Evolutionary conservation across 495 filamentous ascomycete genomes (phyloP), one percentile per base, ranked within the genome.

Genomic region (Podospora bellae-mahoneyi): DNA sequence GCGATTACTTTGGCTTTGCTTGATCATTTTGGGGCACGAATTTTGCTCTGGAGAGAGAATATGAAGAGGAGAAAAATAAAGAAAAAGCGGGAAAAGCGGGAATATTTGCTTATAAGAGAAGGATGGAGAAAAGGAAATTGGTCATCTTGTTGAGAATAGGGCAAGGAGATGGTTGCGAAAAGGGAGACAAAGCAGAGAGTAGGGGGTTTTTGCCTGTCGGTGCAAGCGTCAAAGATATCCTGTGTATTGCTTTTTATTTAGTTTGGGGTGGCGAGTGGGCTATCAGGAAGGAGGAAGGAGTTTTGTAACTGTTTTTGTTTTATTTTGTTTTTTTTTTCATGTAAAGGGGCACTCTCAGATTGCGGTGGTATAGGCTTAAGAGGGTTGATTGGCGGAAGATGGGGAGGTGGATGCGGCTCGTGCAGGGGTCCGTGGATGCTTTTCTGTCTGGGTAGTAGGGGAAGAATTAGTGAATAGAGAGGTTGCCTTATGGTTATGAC

Each of bases 1-100:
- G 91, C 81, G 94, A 97, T 76, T 97, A 98, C 82, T 98, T 99
- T 79, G 95, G 96, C 64, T 98, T 99, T 79, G 95, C 96, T 74
- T 98, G 87, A 82, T 15, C 30, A 32, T 32, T 32, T 32, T 48
- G 13, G 39, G 39, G 9, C 6, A 10, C 9, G 15, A 5, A 10
- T 5, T 39, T 39, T 39, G 34, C 3, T 39, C 0, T 23, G 23
- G 23, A 23, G 23, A 23, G 10, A 48, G 39, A 48, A 13, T 16
- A 48, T 16, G 39, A 48, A 48, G 39, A 48, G 2, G 13, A 48
- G 13, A 2, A 48, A 3, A 48, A 48, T 32, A 13, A 48, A 10
- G 15, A 48, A 48, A 48, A 48, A 48, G 39, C 23, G 15, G 2
- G 13, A 48, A 48, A 48, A 48, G 39, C 39, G 39, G 5, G 39